A percentile compares a stretch with the other conserved stretches of the same genome.
Conservation (phyloP, 164 flowering plant species). For the Nymphaea thermarum region DNA sequence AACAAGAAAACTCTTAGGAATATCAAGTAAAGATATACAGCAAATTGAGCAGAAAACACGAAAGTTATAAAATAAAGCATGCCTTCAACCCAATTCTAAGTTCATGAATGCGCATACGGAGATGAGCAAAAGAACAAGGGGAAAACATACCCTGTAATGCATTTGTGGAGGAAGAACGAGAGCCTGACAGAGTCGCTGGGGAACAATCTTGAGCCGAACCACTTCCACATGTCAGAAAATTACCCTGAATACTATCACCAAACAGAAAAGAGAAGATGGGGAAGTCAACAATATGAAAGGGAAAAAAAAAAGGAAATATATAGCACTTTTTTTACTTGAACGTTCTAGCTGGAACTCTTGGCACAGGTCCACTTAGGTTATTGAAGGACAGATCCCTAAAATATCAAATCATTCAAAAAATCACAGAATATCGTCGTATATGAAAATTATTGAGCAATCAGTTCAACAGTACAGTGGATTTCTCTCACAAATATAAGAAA, state of each 20-base stretch:
- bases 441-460: neutral
- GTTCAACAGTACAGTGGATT: neutral
- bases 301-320: neutral
- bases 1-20: neutral
- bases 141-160: conserved; percentile 39
- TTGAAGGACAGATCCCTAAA: conserved; percentile 87
- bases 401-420: conserved; percentile 1
- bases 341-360: conserved; percentile 69
- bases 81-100: neutral
- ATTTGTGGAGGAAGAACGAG: conserved; percentile 32
- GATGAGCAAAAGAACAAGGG: neutral
- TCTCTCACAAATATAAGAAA: conserved; percentile 9
- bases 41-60: neutral
- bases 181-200: conserved; percentile 26
- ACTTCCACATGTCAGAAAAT: conserved; percentile 60
- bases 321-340: conserved; percentile 40
- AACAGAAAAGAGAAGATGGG: conserved; percentile 1
- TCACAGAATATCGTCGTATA: neutral
- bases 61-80: neutral
- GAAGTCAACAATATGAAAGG: neutral
- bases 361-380: conserved; percentile 81
- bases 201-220: conserved; percentile 43
- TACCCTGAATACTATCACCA: conserved; percentile 48
- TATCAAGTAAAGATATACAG: neutral
- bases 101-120: neutral